A percentile compares a stretch with the other conserved stretches of the same genome.
Evolutionary conservation across 805 yeast genomes (phyloP).

Genomic region (Grigorovia transvaalensis): DNA sequence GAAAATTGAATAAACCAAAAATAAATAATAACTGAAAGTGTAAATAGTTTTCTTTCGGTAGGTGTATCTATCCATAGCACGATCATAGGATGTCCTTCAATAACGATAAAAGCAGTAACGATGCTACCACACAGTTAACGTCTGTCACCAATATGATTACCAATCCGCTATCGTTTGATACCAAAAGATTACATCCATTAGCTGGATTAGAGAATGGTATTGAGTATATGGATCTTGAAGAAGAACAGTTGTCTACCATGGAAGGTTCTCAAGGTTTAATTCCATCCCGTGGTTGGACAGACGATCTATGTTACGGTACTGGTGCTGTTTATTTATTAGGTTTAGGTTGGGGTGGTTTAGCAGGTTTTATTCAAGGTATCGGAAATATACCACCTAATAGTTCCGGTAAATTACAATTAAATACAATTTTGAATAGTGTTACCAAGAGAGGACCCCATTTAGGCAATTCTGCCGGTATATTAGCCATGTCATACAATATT

Average conservation of each 20-base stretch:
- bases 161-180: slow-evolving; percentile 49
- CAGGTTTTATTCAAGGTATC: slow-evolving; percentile 82
- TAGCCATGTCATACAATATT: slow-evolving; percentile 81
- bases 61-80: too few relatives aligned
- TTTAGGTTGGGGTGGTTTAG: slow-evolving; percentile 79
- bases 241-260: slow-evolving; percentile 59
- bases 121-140: slow-evolving; percentile 1
- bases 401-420: slow-evolving; percentile 71
- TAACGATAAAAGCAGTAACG: not conserved
- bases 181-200: slow-evolving; percentile 73
- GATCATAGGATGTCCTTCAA: not conserved
- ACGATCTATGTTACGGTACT: slow-evolving; percentile 94
- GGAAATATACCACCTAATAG: slow-evolving; percentile 64
- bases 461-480: slow-evolving; percentile 91
- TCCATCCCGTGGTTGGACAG: slow-evolving; percentile 97
- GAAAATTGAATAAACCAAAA: not conserved
- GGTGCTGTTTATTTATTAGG: slow-evolving; percentile 88
- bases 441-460: slow-evolving; percentile 93
- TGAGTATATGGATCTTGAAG: slow-evolving; percentile 84
- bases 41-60: too few relatives aligned
- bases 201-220: slow-evolving; percentile 86
- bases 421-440: slow-evolving; percentile 82
- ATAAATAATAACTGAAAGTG: too few relatives aligned
- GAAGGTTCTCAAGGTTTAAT: slow-evolving; percentile 86
- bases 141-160: slow-evolving; percentile 55